Conservation (phyloP, 164 flowering plant genomes). For the Aristolochia fimbriata region DNA sequence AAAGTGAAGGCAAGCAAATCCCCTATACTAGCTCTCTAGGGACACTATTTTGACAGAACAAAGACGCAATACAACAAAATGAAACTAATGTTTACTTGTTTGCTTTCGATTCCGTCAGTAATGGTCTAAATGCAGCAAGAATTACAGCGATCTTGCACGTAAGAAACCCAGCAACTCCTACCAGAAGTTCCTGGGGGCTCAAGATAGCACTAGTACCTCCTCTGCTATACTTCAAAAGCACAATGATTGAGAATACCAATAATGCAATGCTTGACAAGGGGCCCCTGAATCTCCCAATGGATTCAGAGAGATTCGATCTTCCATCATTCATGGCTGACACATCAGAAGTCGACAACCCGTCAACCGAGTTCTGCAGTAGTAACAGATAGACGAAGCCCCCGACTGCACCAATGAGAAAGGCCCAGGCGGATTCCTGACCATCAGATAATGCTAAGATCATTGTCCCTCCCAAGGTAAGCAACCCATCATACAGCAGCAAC, state of each 20-base stretch:
- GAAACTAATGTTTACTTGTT: too few species aligned
- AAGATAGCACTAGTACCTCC: slow-evolving; percentile 22
- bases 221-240: slow-evolving; percentile 33
- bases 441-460: slow-evolving; percentile 25
- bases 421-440: slow-evolving; percentile 39
- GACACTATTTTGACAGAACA: too few species aligned
- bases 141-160: slow-evolving; percentile 71
- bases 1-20: too few species aligned
- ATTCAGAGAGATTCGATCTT: slow-evolving; percentile 8
- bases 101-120: neutral
- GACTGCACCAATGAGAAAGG: slow-evolving; percentile 62
- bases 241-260: slow-evolving; percentile 23
- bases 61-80: too few species aligned
- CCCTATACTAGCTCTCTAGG: too few species aligned
- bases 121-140: slow-evolving; percentile 69
- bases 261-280: slow-evolving; percentile 44
- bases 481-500: slow-evolving; percentile 55
- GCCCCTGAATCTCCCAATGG: slow-evolving; percentile 29
- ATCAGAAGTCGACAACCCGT: slow-evolving; percentile 44
- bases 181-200: slow-evolving; percentile 52
- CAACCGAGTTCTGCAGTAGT: slow-evolving; percentile 73
- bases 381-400: slow-evolving; percentile 65
- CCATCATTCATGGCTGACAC: slow-evolving; percentile 9
- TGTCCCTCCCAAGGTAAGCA: slow-evolving; percentile 49
- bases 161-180: slow-evolving; percentile 70